A percentile compares a stretch with the other conserved stretches of the same genome.
Evolutionary conservation across 2,329 filamentous ascomycete genomes (phyloP).

Genomic region (Exophiala mesophila): DNA sequence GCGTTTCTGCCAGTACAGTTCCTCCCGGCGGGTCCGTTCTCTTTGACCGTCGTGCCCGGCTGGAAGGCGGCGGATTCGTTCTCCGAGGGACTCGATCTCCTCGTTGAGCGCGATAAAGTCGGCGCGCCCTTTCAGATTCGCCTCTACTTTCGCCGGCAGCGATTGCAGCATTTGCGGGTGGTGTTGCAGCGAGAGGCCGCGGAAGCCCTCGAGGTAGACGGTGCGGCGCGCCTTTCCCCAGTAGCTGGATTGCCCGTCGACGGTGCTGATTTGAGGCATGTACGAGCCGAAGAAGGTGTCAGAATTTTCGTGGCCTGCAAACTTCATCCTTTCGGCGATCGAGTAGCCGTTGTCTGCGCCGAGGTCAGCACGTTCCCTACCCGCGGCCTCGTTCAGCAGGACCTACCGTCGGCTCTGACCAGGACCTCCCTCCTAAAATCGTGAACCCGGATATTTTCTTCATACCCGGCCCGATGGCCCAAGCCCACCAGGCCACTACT

Average conservation of each 20-base stretch:
- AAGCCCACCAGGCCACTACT: slow-evolving; percentile 13
- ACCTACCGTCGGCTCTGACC: slow-evolving; percentile 23
- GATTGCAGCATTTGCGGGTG: slow-evolving; percentile 18
- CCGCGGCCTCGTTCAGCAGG: slow-evolving; percentile 8
- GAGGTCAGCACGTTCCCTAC: slow-evolving; percentile 13
- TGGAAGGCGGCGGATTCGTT: slow-evolving; percentile 2
- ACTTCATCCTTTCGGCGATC: slow-evolving; percentile 23
- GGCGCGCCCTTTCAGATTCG: slow-evolving; percentile 11
- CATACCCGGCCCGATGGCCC: slow-evolving; percentile 17
- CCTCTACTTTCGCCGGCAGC: slow-evolving; percentile 19
- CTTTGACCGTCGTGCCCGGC: slow-evolving; percentile 5
- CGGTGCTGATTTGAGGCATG: slow-evolving; percentile 21
- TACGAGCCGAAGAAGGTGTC: slow-evolving; percentile 24
- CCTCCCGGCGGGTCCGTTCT: slow-evolving; percentile 9
- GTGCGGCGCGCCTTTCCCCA: slow-evolving; percentile 19
- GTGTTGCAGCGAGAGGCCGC: slow-evolving; percentile 20
- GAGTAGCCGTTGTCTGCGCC: slow-evolving; percentile 20
- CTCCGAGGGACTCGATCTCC: slow-evolving; percentile 14
- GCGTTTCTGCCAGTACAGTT: slow-evolving; percentile 18
- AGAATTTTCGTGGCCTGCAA: slow-evolving; percentile 20
- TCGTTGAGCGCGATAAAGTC: slow-evolving; percentile 14
- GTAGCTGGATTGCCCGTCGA: slow-evolving; percentile 21
- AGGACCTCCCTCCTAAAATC: slow-evolving; percentile 19
- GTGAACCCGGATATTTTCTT: slow-evolving; percentile 22
- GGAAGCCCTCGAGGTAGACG: slow-evolving; percentile 23